Conservation (phyloP, 305 asterid species). For the Andrographis paniculata region DNA sequence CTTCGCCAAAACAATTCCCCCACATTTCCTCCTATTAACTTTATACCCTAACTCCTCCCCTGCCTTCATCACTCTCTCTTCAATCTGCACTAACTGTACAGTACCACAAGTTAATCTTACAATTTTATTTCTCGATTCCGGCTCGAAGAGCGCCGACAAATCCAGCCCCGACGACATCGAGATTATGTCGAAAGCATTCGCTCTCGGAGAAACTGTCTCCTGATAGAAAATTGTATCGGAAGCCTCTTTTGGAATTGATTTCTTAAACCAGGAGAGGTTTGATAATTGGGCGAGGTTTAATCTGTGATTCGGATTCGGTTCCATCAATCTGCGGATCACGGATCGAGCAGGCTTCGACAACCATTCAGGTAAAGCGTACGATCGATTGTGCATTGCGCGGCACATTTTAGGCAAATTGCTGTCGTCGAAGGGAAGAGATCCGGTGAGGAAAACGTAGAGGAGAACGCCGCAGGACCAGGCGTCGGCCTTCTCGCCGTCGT, state of each 20-base stretch:
- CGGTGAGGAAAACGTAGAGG: conserved; percentile 52
- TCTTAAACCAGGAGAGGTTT: conserved; percentile 57
- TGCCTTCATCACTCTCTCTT: conserved; percentile 37
- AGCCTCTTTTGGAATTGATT: conserved; percentile 26
- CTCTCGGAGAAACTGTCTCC: conserved; percentile 19
- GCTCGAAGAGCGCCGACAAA: conserved; percentile 55
- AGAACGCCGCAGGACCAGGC: conserved; percentile 97
- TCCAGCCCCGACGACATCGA: conserved; percentile 70
- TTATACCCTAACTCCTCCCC: conserved; percentile 49
- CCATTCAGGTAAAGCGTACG: conserved; percentile 50
- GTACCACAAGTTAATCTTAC: conserved; percentile 51
- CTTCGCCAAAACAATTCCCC: background rate
- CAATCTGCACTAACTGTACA: conserved; percentile 33
- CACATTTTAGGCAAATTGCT: conserved; percentile 54
- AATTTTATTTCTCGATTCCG: conserved; percentile 36
- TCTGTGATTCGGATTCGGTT: conserved; percentile 66
- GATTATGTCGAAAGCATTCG: conserved; percentile 78
- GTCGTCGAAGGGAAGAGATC: conserved; percentile 66
- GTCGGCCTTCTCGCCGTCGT: conserved; percentile 82
- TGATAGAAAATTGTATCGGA: too few relatives aligned
- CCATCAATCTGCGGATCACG: conserved; percentile 47
- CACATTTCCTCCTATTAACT: conserved; percentile 30
- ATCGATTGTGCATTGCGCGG: conserved; percentile 56
- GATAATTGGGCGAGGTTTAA: conserved; percentile 46
- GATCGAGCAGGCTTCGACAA: conserved; percentile 45